A percentile compares a stretch with the other conserved stretches of the same genome.
phyloP scores from a whole-genome alignment of 2,329 filamentous ascomycete genomes.

The Ascochyta clinopodiicola region DNA sequence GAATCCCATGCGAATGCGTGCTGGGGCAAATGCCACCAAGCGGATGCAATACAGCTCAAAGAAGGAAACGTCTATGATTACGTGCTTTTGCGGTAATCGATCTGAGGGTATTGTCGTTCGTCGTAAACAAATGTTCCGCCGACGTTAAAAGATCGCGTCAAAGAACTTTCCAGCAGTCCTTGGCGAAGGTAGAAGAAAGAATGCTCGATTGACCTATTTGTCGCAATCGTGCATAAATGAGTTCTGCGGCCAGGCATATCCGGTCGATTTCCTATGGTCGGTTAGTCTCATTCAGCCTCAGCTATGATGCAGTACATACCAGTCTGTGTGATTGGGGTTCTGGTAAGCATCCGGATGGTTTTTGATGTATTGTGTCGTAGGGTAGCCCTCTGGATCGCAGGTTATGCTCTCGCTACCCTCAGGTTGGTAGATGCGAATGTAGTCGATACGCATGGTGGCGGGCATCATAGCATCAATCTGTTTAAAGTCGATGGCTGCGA shows the following conservation, averaged over 20 bases:
- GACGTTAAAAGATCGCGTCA: slow-evolving; percentile 22
- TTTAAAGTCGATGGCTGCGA: slow-evolving; percentile 66
- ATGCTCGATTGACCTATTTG: slow-evolving; percentile 15
- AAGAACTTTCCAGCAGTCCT: slow-evolving; percentile 30
- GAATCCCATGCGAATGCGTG: slow-evolving; percentile 34
- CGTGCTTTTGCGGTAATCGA: slow-evolving; percentile 33
- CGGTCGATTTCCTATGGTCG: slow-evolving; percentile 52
- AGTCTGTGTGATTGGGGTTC: slow-evolving; percentile 69
- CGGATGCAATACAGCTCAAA: slow-evolving; percentile 11
- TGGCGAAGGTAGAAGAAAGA: slow-evolving; percentile 10
- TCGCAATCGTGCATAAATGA: slow-evolving; percentile 65
- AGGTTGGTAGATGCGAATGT: slow-evolving; percentile 74
- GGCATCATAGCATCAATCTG: slow-evolving; percentile 64
- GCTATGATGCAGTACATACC: slow-evolving; percentile 53
- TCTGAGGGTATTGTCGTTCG: slow-evolving; percentile 37
- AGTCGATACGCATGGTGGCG: slow-evolving; percentile 71
- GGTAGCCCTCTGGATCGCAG: slow-evolving; percentile 71
- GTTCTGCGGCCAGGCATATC: slow-evolving; percentile 68
- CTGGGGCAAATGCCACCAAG: slow-evolving; percentile 25
- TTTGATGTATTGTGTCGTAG: slow-evolving; percentile 71
- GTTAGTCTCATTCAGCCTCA: slow-evolving; percentile 15
- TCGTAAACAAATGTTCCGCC: slow-evolving; percentile 38
- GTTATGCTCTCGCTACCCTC: slow-evolving; percentile 64
- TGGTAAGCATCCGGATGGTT: slow-evolving; percentile 66
- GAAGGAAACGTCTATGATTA: slow-evolving; percentile 40